These are phyloP conservation scores for Pseudonitzschia delicatissima DNA, from an alignment of 108 stramenopile genomes.

Conservation along the genomic window DNA sequence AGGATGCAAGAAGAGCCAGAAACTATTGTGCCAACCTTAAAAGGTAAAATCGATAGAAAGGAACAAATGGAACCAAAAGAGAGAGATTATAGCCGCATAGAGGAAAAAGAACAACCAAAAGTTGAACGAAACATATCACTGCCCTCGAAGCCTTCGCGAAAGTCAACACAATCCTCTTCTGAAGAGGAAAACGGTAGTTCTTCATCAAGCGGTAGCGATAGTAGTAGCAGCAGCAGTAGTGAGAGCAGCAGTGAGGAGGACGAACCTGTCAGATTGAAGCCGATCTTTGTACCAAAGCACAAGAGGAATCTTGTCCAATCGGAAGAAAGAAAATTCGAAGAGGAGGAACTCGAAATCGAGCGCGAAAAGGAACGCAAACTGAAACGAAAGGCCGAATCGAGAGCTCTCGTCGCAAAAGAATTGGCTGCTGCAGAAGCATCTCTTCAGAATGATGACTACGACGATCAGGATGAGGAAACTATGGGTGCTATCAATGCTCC, in stretches of 20 bases:
- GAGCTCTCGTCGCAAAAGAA: constrained; percentile 69
- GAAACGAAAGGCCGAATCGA: constrained; percentile 65
- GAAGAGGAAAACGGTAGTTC: constrained; percentile 14
- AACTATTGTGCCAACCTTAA: neutral
- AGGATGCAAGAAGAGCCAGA: neutral
- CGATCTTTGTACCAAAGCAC: constrained; percentile 74
- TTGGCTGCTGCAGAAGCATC: constrained; percentile 14
- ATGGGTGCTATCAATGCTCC: constrained; percentile 38
- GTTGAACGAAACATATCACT: neutral
- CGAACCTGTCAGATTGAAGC: constrained; percentile 45
- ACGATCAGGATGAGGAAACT: constrained; percentile 39
- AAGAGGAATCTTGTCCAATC: constrained; percentile 49
- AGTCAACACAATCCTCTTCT: constrained; percentile 25
- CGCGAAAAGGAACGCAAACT: constrained; percentile 38
- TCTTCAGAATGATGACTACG: constrained; percentile 1
- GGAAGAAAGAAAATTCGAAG: constrained; percentile 43
- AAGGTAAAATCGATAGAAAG: neutral
- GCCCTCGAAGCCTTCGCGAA: neutral
- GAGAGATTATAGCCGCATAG: neutral
- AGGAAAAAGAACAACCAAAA: neutral
- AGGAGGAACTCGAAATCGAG: constrained; percentile 40
- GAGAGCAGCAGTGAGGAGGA: constrained; percentile 31
- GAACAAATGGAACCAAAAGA: neutral
- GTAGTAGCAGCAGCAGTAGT: constrained; percentile 28
- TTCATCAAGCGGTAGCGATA: constrained; percentile 22